A percentile compares a stretch with the other conserved stretches of the same genome.
These are phyloP conservation scores for Cafeteria roenbergensis DNA, from an alignment of 108 stramenopile genomes.

Conservation along the genomic window DNA sequence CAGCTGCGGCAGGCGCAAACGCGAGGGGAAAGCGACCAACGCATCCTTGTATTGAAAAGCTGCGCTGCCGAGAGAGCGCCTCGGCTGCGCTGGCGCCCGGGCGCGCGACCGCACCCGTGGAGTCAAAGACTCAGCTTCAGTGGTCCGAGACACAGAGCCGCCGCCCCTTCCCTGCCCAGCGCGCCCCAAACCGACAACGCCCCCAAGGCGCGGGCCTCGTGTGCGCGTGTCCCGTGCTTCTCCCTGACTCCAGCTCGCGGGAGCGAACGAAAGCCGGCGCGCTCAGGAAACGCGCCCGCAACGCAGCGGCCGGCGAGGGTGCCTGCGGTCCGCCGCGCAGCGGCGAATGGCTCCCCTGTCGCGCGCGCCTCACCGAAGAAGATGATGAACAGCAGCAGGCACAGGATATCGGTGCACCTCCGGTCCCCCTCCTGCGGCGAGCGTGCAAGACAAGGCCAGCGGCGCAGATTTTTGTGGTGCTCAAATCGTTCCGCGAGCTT, in stretches of 20 bases:
- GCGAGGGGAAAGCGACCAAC: too few relatives aligned
- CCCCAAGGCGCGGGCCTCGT: not conserved
- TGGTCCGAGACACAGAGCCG: too few relatives aligned
- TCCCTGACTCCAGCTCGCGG: not conserved
- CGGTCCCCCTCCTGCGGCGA: conserved; percentile 16
- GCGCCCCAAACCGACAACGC: not conserved
- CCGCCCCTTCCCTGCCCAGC: too few relatives aligned
- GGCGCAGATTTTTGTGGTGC: too few relatives aligned
- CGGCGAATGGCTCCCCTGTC: not conserved
- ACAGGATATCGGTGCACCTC: conserved; percentile 55
- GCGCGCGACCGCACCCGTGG: too few relatives aligned
- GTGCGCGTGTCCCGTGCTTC: not conserved
- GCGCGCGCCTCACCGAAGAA: conserved; percentile 11
- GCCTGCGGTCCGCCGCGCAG: not conserved
- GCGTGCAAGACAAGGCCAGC: too few relatives aligned
- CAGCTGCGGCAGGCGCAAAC: too few relatives aligned
- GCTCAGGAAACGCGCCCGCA: not conserved
- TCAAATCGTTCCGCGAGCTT: too few relatives aligned
- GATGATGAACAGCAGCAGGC: conserved; percentile 33
- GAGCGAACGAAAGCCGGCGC: not conserved
- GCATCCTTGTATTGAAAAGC: too few relatives aligned
- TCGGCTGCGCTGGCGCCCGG: too few relatives aligned
- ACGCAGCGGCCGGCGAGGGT: not conserved
- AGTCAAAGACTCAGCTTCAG: too few relatives aligned
- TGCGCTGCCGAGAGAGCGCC: too few relatives aligned